Evolutionary conservation across 2,329 filamentous ascomycete genomes (phyloP).

Genomic region (Xylaria sp.): DNA sequence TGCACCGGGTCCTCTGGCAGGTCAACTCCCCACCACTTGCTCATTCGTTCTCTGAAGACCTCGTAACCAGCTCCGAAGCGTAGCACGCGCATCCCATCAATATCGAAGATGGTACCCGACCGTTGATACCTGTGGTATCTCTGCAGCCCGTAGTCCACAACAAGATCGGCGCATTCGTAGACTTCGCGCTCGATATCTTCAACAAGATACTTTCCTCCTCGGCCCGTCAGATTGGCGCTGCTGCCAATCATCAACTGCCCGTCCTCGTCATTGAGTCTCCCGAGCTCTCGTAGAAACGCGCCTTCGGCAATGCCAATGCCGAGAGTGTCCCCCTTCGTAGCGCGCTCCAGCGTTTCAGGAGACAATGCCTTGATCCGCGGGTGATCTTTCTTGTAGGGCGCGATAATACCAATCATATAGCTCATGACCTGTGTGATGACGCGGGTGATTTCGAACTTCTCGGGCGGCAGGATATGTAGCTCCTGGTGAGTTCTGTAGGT

Average conservation of each 20-base stretch:
- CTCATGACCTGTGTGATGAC: constrained; percentile 23
- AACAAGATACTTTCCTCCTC: constrained; percentile 19
- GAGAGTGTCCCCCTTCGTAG: constrained; percentile 25
- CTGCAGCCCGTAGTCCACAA: constrained; percentile 29
- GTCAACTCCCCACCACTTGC: constrained; percentile 20
- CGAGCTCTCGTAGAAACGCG: constrained; percentile 22
- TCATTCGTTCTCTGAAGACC: constrained; percentile 19
- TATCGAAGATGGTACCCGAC: constrained; percentile 21
- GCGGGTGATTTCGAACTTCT: constrained; percentile 29
- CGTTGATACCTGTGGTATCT: constrained; percentile 24
- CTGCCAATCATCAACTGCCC: constrained; percentile 28
- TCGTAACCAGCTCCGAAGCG: constrained; percentile 28
- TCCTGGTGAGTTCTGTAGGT: constrained; percentile 10
- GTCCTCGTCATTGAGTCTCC: constrained; percentile 21
- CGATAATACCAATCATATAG: constrained; percentile 11
- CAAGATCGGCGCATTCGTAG: constrained; percentile 15
- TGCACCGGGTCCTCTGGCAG: constrained; percentile 26
- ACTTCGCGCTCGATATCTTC: constrained; percentile 27
- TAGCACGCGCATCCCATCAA: constrained; percentile 21
- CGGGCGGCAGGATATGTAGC: constrained; percentile 24
- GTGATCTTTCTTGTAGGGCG: constrained; percentile 16
- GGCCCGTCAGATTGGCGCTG: constrained; percentile 26
- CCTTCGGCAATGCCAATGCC: constrained; percentile 24
- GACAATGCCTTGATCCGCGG: constrained; percentile 9
- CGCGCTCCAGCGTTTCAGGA: constrained; percentile 2